Evolutionary conservation across 495 filamentous ascomycete species (phyloP), one percentile per base, ranked within the genome.

Genomic region (Aspergillus asperescens): DNA sequence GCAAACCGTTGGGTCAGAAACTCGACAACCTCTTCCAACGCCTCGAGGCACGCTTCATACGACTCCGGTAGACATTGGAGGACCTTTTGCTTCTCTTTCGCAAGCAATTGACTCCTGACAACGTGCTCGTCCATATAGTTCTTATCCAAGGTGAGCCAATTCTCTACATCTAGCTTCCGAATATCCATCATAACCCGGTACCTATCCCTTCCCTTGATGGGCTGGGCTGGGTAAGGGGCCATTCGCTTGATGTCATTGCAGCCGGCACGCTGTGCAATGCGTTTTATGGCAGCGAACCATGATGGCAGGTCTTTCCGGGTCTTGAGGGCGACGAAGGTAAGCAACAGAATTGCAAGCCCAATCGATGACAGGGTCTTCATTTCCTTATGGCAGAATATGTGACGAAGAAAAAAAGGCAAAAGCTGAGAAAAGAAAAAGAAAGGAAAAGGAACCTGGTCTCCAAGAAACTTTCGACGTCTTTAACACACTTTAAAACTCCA

Each of bases 181-280:
- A 83, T 67, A 31, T 80, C 79, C 79, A 81, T 80, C 57, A 76
- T 75, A 47, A 80, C 69, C 22, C 71, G 64, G 51, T 75, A 77
- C 55, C 69, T 60, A 28, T 70, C 68, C 42, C 69, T 57, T n/a
- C 72, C 73, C 39, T 62, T 66, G 57, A 76, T 76, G 24, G 73
- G 71, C 43, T 71, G 67, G 20, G 70, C 67, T 32, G 72, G 72
- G 55, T 74, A 75, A 6, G 72, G 71, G 22, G 67, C 59, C 59
- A 69, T 64, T 40, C 59, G 59, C 35, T 72, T 73, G 39, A 71
- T 50, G 54, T 74, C 70, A 62, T 42, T 59, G 56, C 42, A 57
- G 37, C 41, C 40, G 12, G 43, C 24, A 29, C 42, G 41, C 20
- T 46, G 20, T 50, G 52, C 13, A 22, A 47, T 20, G 18, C 49